Evolutionary conservation across 2,329 filamentous ascomycete genomes (phyloP), one percentile per base, ranked within the genome.

Genomic region (Diaporthe vexans): DNA sequence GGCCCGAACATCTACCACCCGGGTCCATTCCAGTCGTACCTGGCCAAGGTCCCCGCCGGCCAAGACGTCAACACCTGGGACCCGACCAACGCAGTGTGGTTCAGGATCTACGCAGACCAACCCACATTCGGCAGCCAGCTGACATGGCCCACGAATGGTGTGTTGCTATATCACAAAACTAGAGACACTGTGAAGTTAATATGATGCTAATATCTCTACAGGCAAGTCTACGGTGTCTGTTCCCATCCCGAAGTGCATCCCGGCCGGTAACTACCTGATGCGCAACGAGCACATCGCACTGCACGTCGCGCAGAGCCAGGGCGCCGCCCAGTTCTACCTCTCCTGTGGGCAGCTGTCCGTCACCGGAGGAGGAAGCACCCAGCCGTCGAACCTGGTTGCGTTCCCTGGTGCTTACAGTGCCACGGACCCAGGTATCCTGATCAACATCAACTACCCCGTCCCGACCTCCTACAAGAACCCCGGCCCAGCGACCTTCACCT

Each of bases 1-100:
- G 81, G 80, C 76, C 80, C 82, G 9, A 76, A 78, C 73, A 80
- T 86, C 71, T 81, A 80, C 73, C 83, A 85, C 77, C 83, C 83
- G 3, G 84, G 83, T 0, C 83, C 84, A 17, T 76, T 83, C 67
- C 79, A 81, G 57, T 80, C 82, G 46, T 84, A 83, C 79, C 78
- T 84, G 77, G 82, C 83, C 75, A 81, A 82, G 76, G 82, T 80
- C 1, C 82, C 83, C 7, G 76, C 77, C 3, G 83, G 83, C 13
- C 77, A 82, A 73, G 79, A 80, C 24, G 80, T 80, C 17, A 76
- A 79, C 26, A 78, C 74, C 21, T 84, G 81, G 80, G 80, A 82
- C 72, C 82, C 81, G 4, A 75, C 78, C 8, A 83, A 81, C 15
- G 74, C 77, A 6, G 80, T 81, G 33, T 84, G 82, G 82, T 84